Conservation (phyloP, 1,284 basidiomycete genomes). For the Melampsora americana region DNA sequence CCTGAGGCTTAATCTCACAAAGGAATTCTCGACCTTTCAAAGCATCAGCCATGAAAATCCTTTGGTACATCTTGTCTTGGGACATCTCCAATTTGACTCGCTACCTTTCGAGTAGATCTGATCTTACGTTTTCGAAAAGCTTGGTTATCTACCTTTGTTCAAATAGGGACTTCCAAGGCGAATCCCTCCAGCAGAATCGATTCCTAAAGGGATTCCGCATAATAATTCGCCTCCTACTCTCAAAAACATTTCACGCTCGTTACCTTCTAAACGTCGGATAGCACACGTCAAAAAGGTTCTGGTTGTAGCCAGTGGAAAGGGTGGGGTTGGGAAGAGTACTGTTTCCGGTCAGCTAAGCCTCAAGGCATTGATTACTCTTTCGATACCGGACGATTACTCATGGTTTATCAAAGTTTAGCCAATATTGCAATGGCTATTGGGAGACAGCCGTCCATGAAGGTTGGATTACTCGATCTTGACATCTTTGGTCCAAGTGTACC, state of each 20-base stretch:
- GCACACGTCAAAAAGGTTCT: slow-evolving; percentile 64
- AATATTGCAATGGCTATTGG: slow-evolving; percentile 78
- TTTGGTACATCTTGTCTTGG: background rate
- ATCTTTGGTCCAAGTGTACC: slow-evolving; percentile 96
- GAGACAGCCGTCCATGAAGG: slow-evolving; percentile 53
- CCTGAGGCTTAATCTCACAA: background rate
- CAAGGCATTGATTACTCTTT: slow-evolving; percentile 17
- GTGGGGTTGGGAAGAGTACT: slow-evolving; percentile 95
- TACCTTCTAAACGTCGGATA: slow-evolving; percentile 47
- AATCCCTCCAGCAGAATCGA: background rate
- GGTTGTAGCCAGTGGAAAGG: slow-evolving; percentile 89
- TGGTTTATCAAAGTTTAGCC: slow-evolving; percentile 57
- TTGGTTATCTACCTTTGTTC: background rate
- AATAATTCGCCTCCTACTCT: slow-evolving; percentile 26
- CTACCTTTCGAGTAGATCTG: background rate
- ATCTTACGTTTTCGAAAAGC: background rate
- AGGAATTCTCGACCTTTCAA: background rate
- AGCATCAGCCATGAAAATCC: background rate
- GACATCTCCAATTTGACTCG: background rate
- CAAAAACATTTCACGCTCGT: slow-evolving; percentile 29
- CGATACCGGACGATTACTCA: background rate
- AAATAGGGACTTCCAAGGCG: slow-evolving; percentile 5
- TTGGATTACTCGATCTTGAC: slow-evolving; percentile 90
- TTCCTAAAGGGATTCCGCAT: slow-evolving; percentile 16
- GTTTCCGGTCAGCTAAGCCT: slow-evolving; percentile 66